Percentiles rank a stretch among this genome's conserved stretches.
phyloP scores from a whole-genome alignment of 2,329 filamentous ascomycete genomes.

The Hyphodiscus sp. region DNA sequence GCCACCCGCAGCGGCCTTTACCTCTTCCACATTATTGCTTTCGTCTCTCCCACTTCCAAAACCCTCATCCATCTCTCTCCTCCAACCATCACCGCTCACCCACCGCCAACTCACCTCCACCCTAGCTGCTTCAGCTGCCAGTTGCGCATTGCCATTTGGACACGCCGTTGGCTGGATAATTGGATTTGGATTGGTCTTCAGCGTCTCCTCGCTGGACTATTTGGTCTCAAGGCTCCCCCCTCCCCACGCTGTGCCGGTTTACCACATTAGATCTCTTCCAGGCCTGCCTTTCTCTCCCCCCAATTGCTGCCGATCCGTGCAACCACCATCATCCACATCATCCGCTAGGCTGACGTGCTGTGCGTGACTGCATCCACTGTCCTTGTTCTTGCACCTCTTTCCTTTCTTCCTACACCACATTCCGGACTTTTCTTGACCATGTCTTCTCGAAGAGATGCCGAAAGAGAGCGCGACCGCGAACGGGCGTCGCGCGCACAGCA shows the following conservation, averaged over 20 bases:
- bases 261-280: conserved; percentile 14
- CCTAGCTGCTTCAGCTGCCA: conserved; percentile 14
- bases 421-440: conserved; percentile 20
- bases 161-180: conserved; percentile 21
- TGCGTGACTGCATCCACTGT: conserved; percentile 27
- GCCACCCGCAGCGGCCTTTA: too few species aligned
- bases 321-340: conserved; percentile 24
- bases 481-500: conserved; percentile 25
- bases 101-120: conserved; percentile 6
- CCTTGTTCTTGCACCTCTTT: conserved; percentile 23
- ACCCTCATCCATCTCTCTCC: conserved; percentile 3
- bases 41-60: neutral
- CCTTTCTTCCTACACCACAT: conserved; percentile 28
- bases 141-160: conserved; percentile 14
- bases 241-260: conserved; percentile 8
- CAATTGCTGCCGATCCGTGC: conserved; percentile 16
- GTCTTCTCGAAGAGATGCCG: conserved; percentile 13
- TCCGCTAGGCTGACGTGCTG: conserved; percentile 29
- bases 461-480: conserved; percentile 20
- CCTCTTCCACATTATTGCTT: neutral
- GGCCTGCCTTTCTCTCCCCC: conserved; percentile 11
- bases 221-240: conserved; percentile 23
- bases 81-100: neutral
- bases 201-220: conserved; percentile 17
- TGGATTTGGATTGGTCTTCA: conserved; percentile 7